Base-by-base conservation (phyloP, 2,329 filamentous ascomycete genomes). In the Alternaria novae-zelandiae region DNA sequence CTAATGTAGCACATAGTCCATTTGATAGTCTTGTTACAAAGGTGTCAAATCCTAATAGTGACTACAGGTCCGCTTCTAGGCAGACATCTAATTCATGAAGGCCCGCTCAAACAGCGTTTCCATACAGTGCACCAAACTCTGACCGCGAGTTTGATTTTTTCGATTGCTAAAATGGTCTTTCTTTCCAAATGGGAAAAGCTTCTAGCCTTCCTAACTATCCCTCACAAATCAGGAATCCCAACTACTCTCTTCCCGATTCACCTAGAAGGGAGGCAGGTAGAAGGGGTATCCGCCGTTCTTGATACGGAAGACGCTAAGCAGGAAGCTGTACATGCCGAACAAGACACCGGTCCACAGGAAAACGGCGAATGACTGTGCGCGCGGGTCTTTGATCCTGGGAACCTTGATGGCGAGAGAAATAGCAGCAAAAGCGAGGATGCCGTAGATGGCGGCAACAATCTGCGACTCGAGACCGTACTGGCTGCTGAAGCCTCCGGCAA, bases 221-320 rank as follows among this genome's bases (percentile, higher is more conserved):
- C 36, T 41, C 5, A 41, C 36, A 41, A 41, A 41, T 41, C 36
- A 41, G 15, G 9, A 6, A 17, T 41, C 5, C 36, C 36, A 41
- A 17, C 36, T 1, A 41, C 13, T 12, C 3, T 23, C 30, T 2
- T 21, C 28, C 1, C 13, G 12, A 9, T 17, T 41, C 21, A 20
- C 56, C 62, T 85, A 90, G 81, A 99, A 98, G 11, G 96, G 96
- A 59, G 96, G 96, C 65, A 99, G 86, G 76, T 90, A 94, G 83
- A 98, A 97, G 15, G 94, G 94, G 82, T 99, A 99, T 23, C 93
- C 93, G 32, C 90, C 89, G 78, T 98, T 99, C 89, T 99, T 99
- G 74, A 91, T 85, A 74, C 94, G 89, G 87, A 99, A 99, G 67
- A 97, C 86, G 81, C 92, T 97, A 70, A 99, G 87, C 67, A 99